Conservation (phyloP, 305 asterid species). For the Rubia peregrina region DNA sequence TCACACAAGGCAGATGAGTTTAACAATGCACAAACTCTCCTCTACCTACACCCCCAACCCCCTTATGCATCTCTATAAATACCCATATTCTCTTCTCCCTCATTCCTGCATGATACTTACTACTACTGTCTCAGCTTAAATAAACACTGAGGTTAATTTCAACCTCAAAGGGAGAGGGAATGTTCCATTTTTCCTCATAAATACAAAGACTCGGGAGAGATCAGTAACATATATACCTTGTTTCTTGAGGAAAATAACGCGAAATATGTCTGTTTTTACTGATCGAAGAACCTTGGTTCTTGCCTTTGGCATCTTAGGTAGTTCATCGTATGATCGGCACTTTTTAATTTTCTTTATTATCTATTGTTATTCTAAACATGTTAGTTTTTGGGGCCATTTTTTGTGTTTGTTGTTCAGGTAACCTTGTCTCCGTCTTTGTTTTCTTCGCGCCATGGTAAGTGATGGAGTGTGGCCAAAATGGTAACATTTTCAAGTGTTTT, state of each 20-base stretch:
- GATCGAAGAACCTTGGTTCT: conserved; percentile 21
- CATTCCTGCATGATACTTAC: conserved; percentile 16
- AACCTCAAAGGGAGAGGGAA: background rate
- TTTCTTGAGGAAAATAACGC: too few species aligned
- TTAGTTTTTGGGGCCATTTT: background rate
- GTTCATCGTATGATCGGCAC: background rate
- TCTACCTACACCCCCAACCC: conserved; percentile 7
- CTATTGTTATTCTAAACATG: background rate
- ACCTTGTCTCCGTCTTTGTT: conserved; percentile 25
- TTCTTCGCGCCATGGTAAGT: conserved; percentile 35
- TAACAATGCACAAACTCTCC: conserved; percentile 13
- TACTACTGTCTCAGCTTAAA: background rate
- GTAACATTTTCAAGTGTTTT: background rate
- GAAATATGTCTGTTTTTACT: conserved; percentile 22
- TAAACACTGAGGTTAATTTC: background rate
- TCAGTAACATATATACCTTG: too few species aligned
- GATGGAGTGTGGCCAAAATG: too few species aligned
- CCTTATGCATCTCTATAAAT: conserved; percentile 9
- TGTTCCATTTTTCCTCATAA: too few species aligned
- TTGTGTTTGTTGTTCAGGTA: conserved; percentile 21
- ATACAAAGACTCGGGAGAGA: too few species aligned
- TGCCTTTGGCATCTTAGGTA: conserved; percentile 33
- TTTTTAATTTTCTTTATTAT: background rate
- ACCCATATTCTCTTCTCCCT: conserved; percentile 9
- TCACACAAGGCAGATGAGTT: conserved; percentile 55